Evolutionary conservation across 129 eudicot genomes (phyloP).

Genomic region (Chrysanthemum seticuspe): DNA sequence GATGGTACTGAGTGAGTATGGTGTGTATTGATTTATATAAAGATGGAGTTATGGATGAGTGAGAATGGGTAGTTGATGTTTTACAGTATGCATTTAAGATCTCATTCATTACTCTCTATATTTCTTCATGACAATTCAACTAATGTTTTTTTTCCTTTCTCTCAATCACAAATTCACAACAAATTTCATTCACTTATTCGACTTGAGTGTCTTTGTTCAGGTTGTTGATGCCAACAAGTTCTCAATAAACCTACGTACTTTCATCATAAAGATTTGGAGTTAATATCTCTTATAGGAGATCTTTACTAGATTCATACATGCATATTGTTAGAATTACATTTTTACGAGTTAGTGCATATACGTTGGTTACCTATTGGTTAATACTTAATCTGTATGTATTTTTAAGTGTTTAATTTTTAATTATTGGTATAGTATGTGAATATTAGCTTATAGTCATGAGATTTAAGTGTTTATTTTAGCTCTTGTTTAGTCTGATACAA

Average conservation of each 20-base stretch:
- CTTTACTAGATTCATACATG: too few relatives aligned
- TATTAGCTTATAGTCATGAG: too few relatives aligned
- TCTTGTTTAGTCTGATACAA: too few relatives aligned
- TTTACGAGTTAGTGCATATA: too few relatives aligned
- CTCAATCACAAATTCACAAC: slow-evolving; percentile 5
- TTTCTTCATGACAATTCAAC: slow-evolving; percentile 13
- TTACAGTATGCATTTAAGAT: slow-evolving; percentile 60
- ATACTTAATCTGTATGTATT: too few relatives aligned
- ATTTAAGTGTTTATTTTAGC: too few relatives aligned
- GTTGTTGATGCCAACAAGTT: background rate
- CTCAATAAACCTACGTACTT: background rate
- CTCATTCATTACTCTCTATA: slow-evolving; percentile 35
- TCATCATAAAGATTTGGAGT: background rate
- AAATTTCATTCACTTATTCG: slow-evolving; percentile 13
- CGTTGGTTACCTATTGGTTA: too few relatives aligned
- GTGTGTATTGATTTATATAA: slow-evolving; percentile 34
- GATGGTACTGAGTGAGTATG: slow-evolving; percentile 18
- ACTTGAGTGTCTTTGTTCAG: slow-evolving; percentile 2
- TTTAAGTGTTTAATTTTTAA: too few relatives aligned
- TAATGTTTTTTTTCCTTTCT: slow-evolving; percentile 4
- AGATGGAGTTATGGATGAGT: slow-evolving; percentile 58
- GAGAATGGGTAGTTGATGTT: slow-evolving; percentile 57
- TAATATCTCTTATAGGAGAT: too few relatives aligned
- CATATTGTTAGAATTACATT: too few relatives aligned
- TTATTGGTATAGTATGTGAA: too few relatives aligned